Percentiles rank a stretch among this genome's conserved stretches.
phyloP scores from a whole-genome alignment of 2,329 filamentous ascomycete species.

The Fusarium austroafricanum region DNA sequence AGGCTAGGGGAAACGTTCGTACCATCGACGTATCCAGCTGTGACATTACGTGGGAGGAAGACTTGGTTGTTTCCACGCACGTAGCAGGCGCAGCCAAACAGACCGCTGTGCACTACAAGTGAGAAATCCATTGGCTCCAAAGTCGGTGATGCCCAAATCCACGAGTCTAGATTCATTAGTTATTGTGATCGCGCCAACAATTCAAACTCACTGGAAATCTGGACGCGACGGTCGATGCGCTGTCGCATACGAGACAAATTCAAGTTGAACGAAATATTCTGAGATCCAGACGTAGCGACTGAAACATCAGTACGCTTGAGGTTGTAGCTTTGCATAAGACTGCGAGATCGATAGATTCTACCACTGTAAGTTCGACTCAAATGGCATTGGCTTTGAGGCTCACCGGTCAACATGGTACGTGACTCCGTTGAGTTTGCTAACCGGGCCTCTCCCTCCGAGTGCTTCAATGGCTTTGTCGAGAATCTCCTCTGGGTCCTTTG shows the following conservation, averaged over 20 bases:
- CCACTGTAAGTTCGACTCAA: rapidly evolving
- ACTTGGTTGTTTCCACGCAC: conserved; percentile 28
- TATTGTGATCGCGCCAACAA: rapidly evolving
- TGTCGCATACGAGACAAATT: background rate
- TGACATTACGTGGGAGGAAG: background rate
- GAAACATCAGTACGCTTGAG: conserved; percentile 11
- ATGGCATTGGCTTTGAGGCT: background rate
- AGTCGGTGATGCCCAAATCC: conserved; percentile 22
- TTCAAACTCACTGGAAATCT: background rate
- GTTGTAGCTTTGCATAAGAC: conserved; percentile 34
- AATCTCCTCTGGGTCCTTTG: background rate
- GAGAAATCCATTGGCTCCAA: conserved; percentile 21
- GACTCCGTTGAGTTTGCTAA: background rate
- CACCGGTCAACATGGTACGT: background rate
- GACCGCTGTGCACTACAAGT: conserved; percentile 8
- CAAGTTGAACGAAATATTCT: conserved; percentile 23
- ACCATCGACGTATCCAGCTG: conserved; percentile 28
- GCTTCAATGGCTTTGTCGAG: background rate
- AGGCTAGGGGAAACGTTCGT: rapidly evolving
- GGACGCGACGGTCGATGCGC: conserved; percentile 11
- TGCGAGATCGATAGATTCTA: conserved; percentile 25
- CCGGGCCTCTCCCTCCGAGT: background rate
- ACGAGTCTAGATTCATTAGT: background rate
- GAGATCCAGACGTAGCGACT: conserved; percentile 14
- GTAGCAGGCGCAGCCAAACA: conserved; percentile 21